phyloP scores from a whole-genome alignment of 306 rosid genomes.

The Ormosia semicastrata region DNA sequence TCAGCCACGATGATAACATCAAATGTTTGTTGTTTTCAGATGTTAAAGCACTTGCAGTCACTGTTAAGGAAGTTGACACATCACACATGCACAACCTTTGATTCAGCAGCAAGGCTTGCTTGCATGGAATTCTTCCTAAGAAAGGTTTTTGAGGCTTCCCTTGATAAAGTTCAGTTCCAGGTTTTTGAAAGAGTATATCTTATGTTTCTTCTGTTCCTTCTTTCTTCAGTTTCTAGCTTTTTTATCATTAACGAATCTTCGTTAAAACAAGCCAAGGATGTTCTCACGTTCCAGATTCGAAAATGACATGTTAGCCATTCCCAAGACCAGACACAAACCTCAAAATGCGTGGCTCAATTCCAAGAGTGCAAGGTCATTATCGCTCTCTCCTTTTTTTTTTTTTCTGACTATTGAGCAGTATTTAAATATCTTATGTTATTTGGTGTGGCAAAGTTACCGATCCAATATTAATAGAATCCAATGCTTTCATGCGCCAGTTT shows the following conservation, averaged over 20 bases:
- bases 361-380: not conserved
- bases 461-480: not conserved
- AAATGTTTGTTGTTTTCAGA: not conserved
- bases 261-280: constrained; percentile 5
- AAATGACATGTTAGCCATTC: not conserved
- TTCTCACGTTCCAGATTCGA: constrained; percentile 15
- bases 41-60: not conserved
- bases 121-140: not conserved
- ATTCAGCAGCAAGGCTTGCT: not conserved
- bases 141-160: not conserved
- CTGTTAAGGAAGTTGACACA: not conserved
- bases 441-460: not conserved
- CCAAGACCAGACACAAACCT: not conserved
- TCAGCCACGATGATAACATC: not conserved
- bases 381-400: not conserved
- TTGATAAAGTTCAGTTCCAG: not conserved
- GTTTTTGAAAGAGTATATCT: not conserved
- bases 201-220: not conserved
- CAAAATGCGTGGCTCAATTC: not conserved
- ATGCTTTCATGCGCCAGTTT: not conserved
- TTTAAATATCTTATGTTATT: no score
- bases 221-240: constrained; percentile 4
- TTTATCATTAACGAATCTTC: not conserved
- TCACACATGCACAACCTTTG: not conserved
- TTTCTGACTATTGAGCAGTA: not conserved